Evolutionary conservation across 2,329 filamentous ascomycete genomes (phyloP), one percentile per base, ranked within the genome.

Genomic region (Clathrospora elynae): DNA sequence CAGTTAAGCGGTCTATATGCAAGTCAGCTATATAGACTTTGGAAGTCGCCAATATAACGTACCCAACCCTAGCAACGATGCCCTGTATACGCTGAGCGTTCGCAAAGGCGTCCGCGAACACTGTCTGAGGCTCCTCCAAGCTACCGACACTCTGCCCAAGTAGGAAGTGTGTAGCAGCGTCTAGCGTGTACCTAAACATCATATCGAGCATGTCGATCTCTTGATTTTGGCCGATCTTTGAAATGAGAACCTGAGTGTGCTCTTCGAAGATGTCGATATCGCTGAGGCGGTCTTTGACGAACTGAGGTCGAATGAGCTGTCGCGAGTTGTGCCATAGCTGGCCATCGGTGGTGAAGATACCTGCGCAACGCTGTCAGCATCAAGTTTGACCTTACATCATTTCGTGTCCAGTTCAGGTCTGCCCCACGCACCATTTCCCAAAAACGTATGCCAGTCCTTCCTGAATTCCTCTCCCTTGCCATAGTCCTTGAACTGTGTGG

Each of bases 141-240:
- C 79, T 83, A 32, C 80, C 81, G 13, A 91, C 85, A 50, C 87
- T 87, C 48, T 84, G 77, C 3, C 91, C 91, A 2, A 96, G 80
- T 18, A 96, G 73, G 65, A 96, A 96, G 57, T 95, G 87, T 0
- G 90, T 96, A 2, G 88, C 84, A 6, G 88, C 85, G 69, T 96
- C 91, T 18, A 96, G 78, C 0, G 90, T 91, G 18, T 59, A 71
- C 35, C 88, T 79, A 74, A 90, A 95, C 71, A 96, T 86, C 40
- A 95, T 75, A 48, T 90, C 82, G 52, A 83, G 80, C 6, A 92
- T 81, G 57, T 95, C 83, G 19, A 92, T 74, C 7, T 81, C 76
- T 33, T 73, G 75, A n/a, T 65, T 67, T 4, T 65, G 62, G 1
- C 59, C 61, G 50, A 95, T 80, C 55, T 85, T 78, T 13, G 77